Base-by-base conservation (phyloP, 176 grass and related monocot species). In the Otatea glauca region DNA sequence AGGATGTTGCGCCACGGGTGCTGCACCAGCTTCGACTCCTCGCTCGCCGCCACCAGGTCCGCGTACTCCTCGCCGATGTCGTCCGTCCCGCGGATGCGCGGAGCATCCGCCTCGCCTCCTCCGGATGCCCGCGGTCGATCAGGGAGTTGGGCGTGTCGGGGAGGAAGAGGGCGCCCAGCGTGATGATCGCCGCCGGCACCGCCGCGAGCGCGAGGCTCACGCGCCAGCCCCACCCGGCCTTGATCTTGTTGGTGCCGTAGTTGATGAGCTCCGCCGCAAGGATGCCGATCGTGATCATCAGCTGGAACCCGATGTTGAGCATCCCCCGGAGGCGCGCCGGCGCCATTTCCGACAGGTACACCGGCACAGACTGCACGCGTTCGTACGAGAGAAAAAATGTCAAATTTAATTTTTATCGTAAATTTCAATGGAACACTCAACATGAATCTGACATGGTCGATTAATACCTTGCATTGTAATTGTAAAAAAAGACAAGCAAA, bases 221-320 rank as follows among this genome's bases (percentile, higher is more conserved):
- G 56, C 96, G 93, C 96, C 96, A 98, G 3, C 96, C 96, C 86
- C 88, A 95, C 3, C 91, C 91, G 41, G 72, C 85, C 73, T 90
- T 88, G 89, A 98, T 95, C 91, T 98, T 98, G 49, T 72, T 65
- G 0, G 96, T 93, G 17, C 96, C 96, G 50, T 95, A 95, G 80
- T 98, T 98, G 87, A 98, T 98, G 2, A 98, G 89, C 55, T 42
- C 90, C 16, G 96, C 96, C 3, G 80, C 79, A 3, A 98, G 84
- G 87, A 98, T 98, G 80, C 96, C 96, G 72, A 98, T 92, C 0
- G 96, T 98, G 88, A 95, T 93, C 96, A 98, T 98, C 24, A 98
- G 88, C 86, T 98, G 96, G 91, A 98, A 98, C 0, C 96, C 91
- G 44, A 98, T 98, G 96, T 98, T 98, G 69, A 98, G 92, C 96